Evolutionary conservation across 139 green algal species (phyloP), one percentile per base, ranked within the genome.

Genomic region (Pseudopediastrum boryanum): DNA sequence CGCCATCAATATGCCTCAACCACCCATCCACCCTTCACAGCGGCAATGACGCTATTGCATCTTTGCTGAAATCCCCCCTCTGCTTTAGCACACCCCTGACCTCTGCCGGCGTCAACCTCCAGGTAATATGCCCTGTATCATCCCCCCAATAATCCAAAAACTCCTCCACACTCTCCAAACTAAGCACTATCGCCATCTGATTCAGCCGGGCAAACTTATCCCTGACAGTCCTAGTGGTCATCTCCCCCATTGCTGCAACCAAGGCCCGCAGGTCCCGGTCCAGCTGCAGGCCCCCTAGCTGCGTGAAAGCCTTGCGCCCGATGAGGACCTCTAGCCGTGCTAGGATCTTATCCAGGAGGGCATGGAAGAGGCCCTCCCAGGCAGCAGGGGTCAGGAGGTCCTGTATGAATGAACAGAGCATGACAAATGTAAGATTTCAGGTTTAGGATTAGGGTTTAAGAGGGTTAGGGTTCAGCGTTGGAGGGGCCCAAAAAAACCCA

Each of bases 211-310:
- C 87, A 78, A 99, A 97, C 81, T 97, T 96, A 83, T 99, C 95
- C 3, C 95, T 83, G 70, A 99, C 92, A 1, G 94, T 92, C 43
- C 92, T 83, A 21, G 75, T 56, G 0, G 89, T 96, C 35, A 97
- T 73, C 42, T 93, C 92, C 4, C 85, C 89, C n/a, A 6, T 36
- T 12, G 70, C 75, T 27, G 72, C 51, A 21, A 97, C 87, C 27
- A 98, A 75, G 9, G 80, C 78, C 31, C 94, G 84, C 25, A 94
- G 83, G 79, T 98, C 94, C 12, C 90, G 85, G 50, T 98, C 95
- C 66, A 99, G 86, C 83, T 96, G 89, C 78, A 99, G 84, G 4
- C 96, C 96, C 12, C 95, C 95, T 71, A 99, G 89, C 86, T 98
- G 96, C 58, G 89, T 98, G 87, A 99, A 99, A 16, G 67, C 44